Evolutionary conservation across 805 yeast genomes (phyloP).

Genomic region (Barnettozyma californica): DNA sequence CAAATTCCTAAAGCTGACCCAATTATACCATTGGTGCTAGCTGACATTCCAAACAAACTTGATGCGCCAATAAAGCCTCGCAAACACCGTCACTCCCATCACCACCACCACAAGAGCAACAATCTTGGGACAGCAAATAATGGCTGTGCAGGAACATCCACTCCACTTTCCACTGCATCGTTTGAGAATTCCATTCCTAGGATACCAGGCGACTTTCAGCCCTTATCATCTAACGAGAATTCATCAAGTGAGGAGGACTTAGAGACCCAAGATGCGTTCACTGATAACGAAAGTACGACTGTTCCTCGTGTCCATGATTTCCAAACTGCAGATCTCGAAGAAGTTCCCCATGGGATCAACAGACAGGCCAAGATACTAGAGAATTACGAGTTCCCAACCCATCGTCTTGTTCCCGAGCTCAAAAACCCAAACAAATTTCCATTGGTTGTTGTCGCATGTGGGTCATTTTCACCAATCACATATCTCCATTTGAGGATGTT

Average conservation of each 20-base stretch:
- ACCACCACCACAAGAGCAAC: constrained; percentile 4
- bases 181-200: constrained; percentile 40
- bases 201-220: constrained; percentile 53
- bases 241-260: constrained; percentile 31
- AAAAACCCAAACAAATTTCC: constrained; percentile 78
- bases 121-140: constrained; percentile 8
- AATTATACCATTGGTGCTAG: constrained; percentile 72
- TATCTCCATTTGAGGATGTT: constrained; percentile 95
- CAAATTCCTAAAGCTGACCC: constrained; percentile 71
- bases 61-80: constrained; percentile 66
- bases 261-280: constrained; percentile 12
- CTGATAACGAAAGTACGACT: constrained; percentile 18
- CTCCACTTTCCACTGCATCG: constrained; percentile 12
- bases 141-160: constrained; percentile 10
- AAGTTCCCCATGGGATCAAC: constrained; percentile 90
- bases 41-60: constrained; percentile 63
- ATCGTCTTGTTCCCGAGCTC: constrained; percentile 67
- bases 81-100: constrained; percentile 24
- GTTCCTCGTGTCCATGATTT: constrained; percentile 31
- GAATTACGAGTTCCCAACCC: constrained; percentile 80
- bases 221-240: constrained; percentile 38
- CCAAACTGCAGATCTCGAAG: constrained; percentile 91
- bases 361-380: constrained; percentile 75
- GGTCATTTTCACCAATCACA: constrained; percentile 93
- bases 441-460: constrained; percentile 93